Base-by-base conservation (phyloP, 768 basidiomycete genomes). In the Termitomyces sp. region DNA sequence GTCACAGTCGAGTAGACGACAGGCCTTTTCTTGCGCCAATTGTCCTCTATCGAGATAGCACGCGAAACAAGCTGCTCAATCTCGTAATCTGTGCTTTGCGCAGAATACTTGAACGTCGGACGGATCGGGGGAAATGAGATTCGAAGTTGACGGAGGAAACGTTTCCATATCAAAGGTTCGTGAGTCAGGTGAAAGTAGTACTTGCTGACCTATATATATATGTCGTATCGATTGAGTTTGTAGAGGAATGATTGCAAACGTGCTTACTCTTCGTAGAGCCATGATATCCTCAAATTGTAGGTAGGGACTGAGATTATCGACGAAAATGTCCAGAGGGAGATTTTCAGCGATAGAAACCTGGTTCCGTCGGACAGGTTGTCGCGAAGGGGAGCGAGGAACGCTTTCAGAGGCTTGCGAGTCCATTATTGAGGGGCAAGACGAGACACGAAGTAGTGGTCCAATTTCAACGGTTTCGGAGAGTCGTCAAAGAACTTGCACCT, bases 151-250 rank as follows among this genome's bases (percentile, higher is more conserved):
- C 73, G 68, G 58, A 89, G 72, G 60, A 86, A 82, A 18, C 81
- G 80, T 68, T 85, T 87, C 88, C 88, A 89, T 42, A 89, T 83
- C 48, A 82, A 71, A 18, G 86, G 81, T 62, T 88, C 82, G 58
- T 88, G 85, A 0, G 86, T 87, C 58, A 89, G 75, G 33, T 83
- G 69, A 64, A 81, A 87, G 63, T 84, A 84, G 4, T 78, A 66
- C 63, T 78, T 84, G 73, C 78, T 82, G 33, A 84, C 81, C 88
- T 87, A 58, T 3, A 49, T 15, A 49, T 15, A 16, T 12, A 8
- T 27, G 27, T 58, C 44, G 11, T 34, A n/a, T 51, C 27, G 45
- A 12, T 7, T 8, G 20, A 20, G 41, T 49, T 30, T 20, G 31
- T 20, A n/a, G 12, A 15, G 11, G 1, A 20, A 2, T 9, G 6